phyloP scores from a whole-genome alignment of 768 basidiomycete species.

The Leccinellum luteum region DNA sequence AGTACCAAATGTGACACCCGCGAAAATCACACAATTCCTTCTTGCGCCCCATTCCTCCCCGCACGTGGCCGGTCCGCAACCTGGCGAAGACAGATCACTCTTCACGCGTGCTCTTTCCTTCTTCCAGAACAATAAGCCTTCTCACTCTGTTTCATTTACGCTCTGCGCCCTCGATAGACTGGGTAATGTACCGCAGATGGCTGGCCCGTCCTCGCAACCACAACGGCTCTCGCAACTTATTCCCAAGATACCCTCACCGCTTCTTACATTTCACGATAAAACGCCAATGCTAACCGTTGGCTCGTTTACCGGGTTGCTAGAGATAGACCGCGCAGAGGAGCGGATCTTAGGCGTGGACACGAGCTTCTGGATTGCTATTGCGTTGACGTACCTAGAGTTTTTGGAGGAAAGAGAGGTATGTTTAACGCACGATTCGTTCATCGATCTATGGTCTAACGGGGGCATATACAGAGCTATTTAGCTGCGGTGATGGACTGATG shows the following conservation, averaged over 20 bases:
- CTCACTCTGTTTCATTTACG: constrained; percentile 62
- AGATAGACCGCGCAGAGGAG: constrained; percentile 58
- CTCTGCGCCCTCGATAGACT: constrained; percentile 34
- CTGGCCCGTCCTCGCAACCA: constrained; percentile 22
- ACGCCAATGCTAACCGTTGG: constrained; percentile 64
- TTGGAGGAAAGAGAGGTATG: constrained; percentile 75
- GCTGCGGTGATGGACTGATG: constrained; percentile 47
- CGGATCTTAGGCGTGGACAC: constrained; percentile 64
- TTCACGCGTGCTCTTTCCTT: constrained; percentile 50
- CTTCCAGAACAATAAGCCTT: constrained; percentile 49
- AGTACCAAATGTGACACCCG: constrained; percentile 9
- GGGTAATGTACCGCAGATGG: constrained; percentile 10
- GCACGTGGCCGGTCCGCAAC: constrained; percentile 28
- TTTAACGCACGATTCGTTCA: constrained; percentile 4
- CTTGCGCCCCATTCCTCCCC: constrained; percentile 46
- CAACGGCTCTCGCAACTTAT: constrained; percentile 20
- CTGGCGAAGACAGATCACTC: constrained; percentile 38
- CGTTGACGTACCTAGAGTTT: constrained; percentile 74
- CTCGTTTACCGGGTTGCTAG: constrained; percentile 59
- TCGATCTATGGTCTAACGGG: neutral
- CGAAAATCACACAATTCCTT: constrained; percentile 47
- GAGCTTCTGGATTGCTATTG: constrained; percentile 76
- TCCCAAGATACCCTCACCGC: constrained; percentile 38
- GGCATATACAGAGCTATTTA: constrained; percentile 50
- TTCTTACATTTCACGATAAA: constrained; percentile 68